Evolutionary conservation across 805 yeast species (phyloP).

Genomic region (Pichia ethanolica): DNA sequence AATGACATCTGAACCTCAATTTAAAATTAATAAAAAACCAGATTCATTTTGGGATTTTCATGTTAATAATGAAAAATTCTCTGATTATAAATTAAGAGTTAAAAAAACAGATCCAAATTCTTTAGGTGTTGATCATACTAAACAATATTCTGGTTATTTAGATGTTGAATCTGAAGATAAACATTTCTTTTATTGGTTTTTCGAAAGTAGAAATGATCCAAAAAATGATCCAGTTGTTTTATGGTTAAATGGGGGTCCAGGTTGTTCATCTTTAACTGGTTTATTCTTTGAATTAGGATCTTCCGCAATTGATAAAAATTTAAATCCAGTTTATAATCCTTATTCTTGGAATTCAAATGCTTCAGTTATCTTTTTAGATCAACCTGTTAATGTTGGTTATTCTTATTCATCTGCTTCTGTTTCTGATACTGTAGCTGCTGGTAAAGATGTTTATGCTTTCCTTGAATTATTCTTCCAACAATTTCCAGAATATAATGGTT

Average conservation of each 20-base stretch:
- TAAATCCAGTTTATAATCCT: constrained; percentile 72
- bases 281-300: constrained; percentile 91
- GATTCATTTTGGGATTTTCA: constrained; percentile 29
- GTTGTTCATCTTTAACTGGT: constrained; percentile 89
- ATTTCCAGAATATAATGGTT: constrained; percentile 61
- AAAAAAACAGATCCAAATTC: constrained; percentile 40
- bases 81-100: constrained; percentile 43
- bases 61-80: constrained; percentile 29
- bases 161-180: constrained; percentile 65
- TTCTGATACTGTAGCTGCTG: constrained; percentile 72
- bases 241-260: constrained; percentile 96
- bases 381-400: constrained; percentile 90
- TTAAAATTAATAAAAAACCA: constrained; percentile 28
- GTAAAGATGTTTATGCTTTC: constrained; percentile 79
- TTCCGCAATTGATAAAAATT: constrained; percentile 54
- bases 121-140: constrained; percentile 53
- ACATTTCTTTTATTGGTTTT: constrained; percentile 89
- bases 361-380: constrained; percentile 83
- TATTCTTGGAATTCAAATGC: constrained; percentile 91
- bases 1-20: constrained; percentile 44
- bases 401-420: constrained; percentile 66
- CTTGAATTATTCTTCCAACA: constrained; percentile 74
- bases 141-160: constrained; percentile 68
- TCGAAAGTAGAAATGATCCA: constrained; percentile 88
- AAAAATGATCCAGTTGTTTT: constrained; percentile 73